A percentile compares a stretch with the other conserved stretches of the same genome.
Evolutionary conservation across 179 eudicot species (phyloP).

Genomic region (Carnegiea gigantea): DNA sequence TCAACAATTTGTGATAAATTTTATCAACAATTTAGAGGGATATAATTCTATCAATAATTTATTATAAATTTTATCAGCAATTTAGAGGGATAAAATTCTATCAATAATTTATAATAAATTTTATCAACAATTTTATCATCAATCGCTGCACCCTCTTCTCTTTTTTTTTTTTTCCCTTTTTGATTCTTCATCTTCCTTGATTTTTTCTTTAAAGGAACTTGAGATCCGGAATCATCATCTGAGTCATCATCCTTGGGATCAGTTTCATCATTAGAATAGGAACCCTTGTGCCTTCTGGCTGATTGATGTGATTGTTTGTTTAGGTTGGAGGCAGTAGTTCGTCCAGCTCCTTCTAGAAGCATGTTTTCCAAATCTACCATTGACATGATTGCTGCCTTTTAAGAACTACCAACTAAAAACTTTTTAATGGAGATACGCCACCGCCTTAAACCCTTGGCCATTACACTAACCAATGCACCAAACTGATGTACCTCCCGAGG

Average conservation of each 20-base stretch:
- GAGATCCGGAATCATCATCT: slow-evolving; percentile 61
- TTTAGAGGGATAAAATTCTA: no score
- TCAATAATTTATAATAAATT: no score
- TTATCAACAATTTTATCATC: no score
- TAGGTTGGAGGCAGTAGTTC: slow-evolving; percentile 54
- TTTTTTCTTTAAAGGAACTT: slow-evolving; percentile 80
- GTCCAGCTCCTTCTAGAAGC: slow-evolving; percentile 93
- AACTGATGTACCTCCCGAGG: no score
- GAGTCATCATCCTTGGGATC: slow-evolving; percentile 79
- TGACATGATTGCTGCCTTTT: slow-evolving; percentile 26
- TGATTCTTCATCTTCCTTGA: slow-evolving; percentile 53
- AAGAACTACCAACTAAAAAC: background rate
- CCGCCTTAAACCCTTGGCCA: background rate
- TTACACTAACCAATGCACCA: background rate
- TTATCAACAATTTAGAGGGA: no score
- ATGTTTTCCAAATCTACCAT: slow-evolving; percentile 70
- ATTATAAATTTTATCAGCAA: no score
- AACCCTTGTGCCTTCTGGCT: slow-evolving; percentile 48
- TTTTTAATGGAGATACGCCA: background rate
- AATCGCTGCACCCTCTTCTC: no score
- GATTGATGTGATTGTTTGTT: slow-evolving; percentile 49
- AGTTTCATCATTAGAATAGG: slow-evolving; percentile 77
- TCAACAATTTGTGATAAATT: no score
- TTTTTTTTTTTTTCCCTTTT: no score
- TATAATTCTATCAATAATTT: no score